Evolutionary conservation across 192 early-diverging fungal genomes (phyloP), one percentile per base, ranked within the genome.

Genomic region (Lobulomyces angularis): DNA sequence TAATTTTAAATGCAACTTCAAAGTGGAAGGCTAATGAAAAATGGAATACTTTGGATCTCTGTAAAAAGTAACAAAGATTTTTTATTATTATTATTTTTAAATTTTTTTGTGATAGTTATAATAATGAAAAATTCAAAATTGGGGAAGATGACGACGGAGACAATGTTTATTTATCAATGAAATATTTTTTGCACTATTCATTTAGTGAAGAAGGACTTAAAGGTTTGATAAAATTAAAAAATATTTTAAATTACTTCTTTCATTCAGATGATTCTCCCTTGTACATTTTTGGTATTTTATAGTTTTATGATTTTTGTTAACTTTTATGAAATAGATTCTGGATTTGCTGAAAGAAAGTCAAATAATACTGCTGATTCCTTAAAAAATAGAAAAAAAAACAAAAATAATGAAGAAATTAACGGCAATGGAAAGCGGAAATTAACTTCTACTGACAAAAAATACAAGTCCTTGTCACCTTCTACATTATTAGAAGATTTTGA

Each of bases 211-310:
- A 84, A 35, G 81, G 70, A 12, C 56, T 77, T 34, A 60, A 71
- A 29, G 80, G 79, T 12, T 72, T 74, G 37, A 48, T 84, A 48
- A 56, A 56, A 32, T 57, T 81, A 43, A 73, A 75, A 46, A 50
- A 62, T 38, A 61, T 43, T 31, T 24, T 61, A 20, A 36, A 56
- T 43, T 63, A 63, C 33, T 43, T 46, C 9, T 16, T 58, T 32
- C 31, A 12, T 2, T 27, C 20, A 25, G 83, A 85, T 43, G 83
- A 85, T 43, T 74, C 69, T 3, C 83, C 83, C 8, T 61, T 88
- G 11, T 88, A 88, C 45, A 84, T 85, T 30, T 88, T 88, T 54
- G n/a, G n/a, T n/a, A n/a, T n/a, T n/a, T n/a, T n/a, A n/a, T n/a
- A n/a, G n/a, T n/a, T n/a, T n/a, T n/a, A n/a, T n/a, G n/a, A n/a